Base-by-base conservation (phyloP, 352 stramenopile genomes). In the Globisporangium irregulare region DNA sequence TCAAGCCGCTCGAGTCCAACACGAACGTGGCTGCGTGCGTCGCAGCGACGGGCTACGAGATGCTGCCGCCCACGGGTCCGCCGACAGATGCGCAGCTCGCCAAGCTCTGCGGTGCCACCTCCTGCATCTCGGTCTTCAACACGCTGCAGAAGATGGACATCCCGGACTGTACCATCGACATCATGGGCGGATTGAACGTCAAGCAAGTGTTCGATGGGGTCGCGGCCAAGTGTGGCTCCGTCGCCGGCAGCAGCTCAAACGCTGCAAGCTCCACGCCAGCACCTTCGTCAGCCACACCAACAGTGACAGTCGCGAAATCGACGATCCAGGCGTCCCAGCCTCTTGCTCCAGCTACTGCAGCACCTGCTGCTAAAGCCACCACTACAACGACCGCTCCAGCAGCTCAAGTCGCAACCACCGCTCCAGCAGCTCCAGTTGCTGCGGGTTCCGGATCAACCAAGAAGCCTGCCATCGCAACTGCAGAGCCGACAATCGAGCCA, bases 101-200 rank as follows among this genome's bases (percentile, higher is more conserved):
- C 46, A 79, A 81, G 56, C 56, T 84, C 9, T 84, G 77, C 41
- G 66, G 15, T 1, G 46, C 53, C 27, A 59, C 24, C 3, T 71
- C 64, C 54, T 84, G 72, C 59, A 65, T 73, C 34, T 56, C 46
- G 6, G 66, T 73, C 2, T 73, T 84, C 59, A 60, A 51, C n/a
- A 58, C 66, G 51, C 70, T 84, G 22, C 62, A 80, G 65, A 71
- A 74, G 58, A 65, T 78, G 56, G 63, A 74, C 58, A 73, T 81
- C 32, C 75, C 77, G 0, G 73, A 84, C 73, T 84, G 77, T 66
- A 71, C 51, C 18, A 76, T 84, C 73, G 71, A 69, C 29, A 75
- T 84, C 36, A 67, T 83, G 0, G 77, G 77, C n/a, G 76, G 76
- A 12, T 34, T 83, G 61, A 83, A 81, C 66, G 68, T 84, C 65